Evolutionary conservation across 108 stramenopile genomes (phyloP).

Genomic region (Nitzschia sp.): DNA sequence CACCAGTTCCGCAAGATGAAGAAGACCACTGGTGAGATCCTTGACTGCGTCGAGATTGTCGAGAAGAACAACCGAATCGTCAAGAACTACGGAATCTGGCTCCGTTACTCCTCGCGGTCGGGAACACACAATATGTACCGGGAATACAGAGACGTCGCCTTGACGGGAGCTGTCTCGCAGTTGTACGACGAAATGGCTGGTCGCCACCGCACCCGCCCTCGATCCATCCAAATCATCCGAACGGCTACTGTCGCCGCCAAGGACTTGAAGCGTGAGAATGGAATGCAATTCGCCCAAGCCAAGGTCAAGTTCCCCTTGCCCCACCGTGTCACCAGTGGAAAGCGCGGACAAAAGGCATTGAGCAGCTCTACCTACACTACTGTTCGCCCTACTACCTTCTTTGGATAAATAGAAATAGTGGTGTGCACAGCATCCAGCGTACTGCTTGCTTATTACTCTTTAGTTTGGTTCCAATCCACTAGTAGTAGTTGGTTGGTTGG

Average conservation of each 20-base stretch:
- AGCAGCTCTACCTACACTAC: slow-evolving; percentile 70
- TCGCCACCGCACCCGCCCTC: slow-evolving; percentile 97
- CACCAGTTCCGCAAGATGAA: slow-evolving; percentile 99
- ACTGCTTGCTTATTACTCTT: no score
- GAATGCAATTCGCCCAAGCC: slow-evolving; percentile 87
- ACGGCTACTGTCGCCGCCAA: slow-evolving; percentile 86
- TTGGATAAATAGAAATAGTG: slow-evolving; percentile 63
- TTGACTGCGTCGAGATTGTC: slow-evolving; percentile 93
- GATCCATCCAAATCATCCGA: slow-evolving; percentile 99
- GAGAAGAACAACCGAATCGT: slow-evolving; percentile 96
- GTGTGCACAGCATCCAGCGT: no score
- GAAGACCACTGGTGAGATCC: slow-evolving; percentile 99
- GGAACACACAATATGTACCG: slow-evolving; percentile 99
- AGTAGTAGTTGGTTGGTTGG: no score
- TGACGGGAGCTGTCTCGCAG: slow-evolving; percentile 97
- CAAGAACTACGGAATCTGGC: slow-evolving; percentile 99
- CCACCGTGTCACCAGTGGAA: slow-evolving; percentile 91
- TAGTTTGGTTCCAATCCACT: no score
- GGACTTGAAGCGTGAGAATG: slow-evolving; percentile 91
- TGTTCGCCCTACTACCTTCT: slow-evolving; percentile 80
- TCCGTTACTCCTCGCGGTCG: slow-evolving; percentile 97
- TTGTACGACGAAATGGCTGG: slow-evolving; percentile 99
- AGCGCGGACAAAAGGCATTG: slow-evolving; percentile 88
- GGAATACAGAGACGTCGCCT: slow-evolving; percentile 95
- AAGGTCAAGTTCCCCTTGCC: slow-evolving; percentile 97